Conservation (phyloP, 306 rosid species). For the Sicyos edulis region DNA sequence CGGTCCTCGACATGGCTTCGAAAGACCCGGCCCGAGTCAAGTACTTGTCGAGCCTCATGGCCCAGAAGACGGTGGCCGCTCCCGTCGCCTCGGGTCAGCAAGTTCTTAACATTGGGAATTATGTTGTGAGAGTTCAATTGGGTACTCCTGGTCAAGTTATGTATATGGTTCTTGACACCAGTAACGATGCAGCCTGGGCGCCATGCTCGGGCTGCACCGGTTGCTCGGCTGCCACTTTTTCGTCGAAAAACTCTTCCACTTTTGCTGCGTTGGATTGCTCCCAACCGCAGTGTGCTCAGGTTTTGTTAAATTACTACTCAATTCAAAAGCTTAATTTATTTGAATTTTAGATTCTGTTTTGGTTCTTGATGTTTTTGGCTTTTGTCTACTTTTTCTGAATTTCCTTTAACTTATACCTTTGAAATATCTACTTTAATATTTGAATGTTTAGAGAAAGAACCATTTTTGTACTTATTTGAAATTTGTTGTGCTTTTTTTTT, state of each 20-base stretch:
- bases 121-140: conserved; percentile 55
- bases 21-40: conserved; percentile 56
- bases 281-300: conserved; percentile 39
- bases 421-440: too few species aligned
- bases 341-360: too few species aligned
- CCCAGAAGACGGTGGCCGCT: conserved; percentile 44
- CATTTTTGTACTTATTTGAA: too few species aligned
- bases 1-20: conserved; percentile 64
- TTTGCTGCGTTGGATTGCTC: conserved; percentile 54
- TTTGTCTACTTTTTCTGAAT: too few species aligned
- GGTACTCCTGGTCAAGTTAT: conserved; percentile 75
- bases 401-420: too few species aligned
- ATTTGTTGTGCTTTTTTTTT: too few species aligned
- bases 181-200: conserved; percentile 71
- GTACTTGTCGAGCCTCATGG: conserved; percentile 47
- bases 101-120: conserved; percentile 59
- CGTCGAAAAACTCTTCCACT: conserved; percentile 46
- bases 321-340: too few species aligned
- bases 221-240: conserved; percentile 50
- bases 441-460: too few species aligned
- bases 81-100: conserved; percentile 81
- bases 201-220: conserved; percentile 70
- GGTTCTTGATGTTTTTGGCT: too few species aligned
- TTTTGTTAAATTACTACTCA: neutral
- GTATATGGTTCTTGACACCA: conserved; percentile 82